Evolutionary conservation across 192 early-diverging fungal species (phyloP).

Genomic region (Rhizoclosmatium sp.): DNA sequence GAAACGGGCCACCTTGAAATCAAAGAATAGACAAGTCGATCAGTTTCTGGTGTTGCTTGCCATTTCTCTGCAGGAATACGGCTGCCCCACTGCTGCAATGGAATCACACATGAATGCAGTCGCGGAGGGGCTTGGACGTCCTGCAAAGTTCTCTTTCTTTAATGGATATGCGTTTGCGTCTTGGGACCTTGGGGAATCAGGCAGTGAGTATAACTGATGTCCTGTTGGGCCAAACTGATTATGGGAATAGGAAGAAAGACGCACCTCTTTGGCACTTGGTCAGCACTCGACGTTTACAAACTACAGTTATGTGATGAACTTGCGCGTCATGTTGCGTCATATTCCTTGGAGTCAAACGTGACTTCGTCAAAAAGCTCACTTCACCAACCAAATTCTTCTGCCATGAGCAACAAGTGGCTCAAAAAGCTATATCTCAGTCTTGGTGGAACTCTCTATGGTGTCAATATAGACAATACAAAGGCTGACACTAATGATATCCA

Average conservation of each 20-base stretch:
- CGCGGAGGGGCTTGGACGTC: not conserved
- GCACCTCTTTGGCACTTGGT: conserved; percentile 33
- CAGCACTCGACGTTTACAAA: conserved; percentile 39
- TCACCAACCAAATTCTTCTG: not conserved
- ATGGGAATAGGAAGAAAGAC: conserved; percentile 6
- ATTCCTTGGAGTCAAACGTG: conserved; percentile 3
- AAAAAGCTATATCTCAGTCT: not conserved
- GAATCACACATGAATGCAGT: conserved; percentile 37
- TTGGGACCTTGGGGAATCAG: not conserved
- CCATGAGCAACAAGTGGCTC: not conserved
- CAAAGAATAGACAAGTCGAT: conserved; percentile 13
- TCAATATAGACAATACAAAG: too few relatives aligned
- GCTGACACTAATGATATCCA: not conserved
- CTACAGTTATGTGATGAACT: conserved; percentile 44
- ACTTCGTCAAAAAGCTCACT: too few relatives aligned
- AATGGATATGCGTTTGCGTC: conserved; percentile 20
- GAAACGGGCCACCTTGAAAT: not conserved
- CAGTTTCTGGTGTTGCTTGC: conserved; percentile 42
- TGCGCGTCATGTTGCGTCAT: conserved; percentile 48
- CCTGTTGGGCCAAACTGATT: not conserved
- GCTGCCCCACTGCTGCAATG: conserved; percentile 43
- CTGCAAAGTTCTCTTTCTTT: conserved; percentile 18
- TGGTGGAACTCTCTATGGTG: conserved; percentile 16
- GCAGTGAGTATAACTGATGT: not conserved
- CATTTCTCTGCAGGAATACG: conserved; percentile 42